Base-by-base conservation (phyloP, 306 rosid species). In the Begonia masoniana region DNA sequence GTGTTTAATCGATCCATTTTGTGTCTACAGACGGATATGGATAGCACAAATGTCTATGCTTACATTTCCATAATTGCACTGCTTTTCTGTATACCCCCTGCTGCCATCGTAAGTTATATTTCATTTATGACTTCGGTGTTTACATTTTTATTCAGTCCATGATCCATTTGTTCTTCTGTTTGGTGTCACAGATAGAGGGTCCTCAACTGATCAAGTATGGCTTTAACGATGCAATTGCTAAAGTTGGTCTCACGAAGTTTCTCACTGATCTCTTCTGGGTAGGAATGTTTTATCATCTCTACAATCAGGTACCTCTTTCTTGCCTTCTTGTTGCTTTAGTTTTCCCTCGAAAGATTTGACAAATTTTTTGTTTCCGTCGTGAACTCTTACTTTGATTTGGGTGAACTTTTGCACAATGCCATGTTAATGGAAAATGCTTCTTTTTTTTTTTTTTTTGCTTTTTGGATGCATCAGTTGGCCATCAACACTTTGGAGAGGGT, bases 401-500 rank as follows among this genome's bases (percentile, higher is more conserved):
- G 2, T 31, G 39, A 31, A 31, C 39, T 31, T 21, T 21, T 21
- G 10, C 12, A 10, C 50, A 11, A 11, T 46, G 51, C n/a, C 9
- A 15, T 13, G 51, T 15, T 47, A 13, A 31, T 31, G 39, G 7
- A 31, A 31, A 31, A 21, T 43, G 50, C 10, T 41, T n/a, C n/a
- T n/a, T 43, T 43, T n/a, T 42, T 51, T 54, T 7, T 12, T 5
- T 54, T 41, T 11, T 48, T 52, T 15, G 43, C 50, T 60, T 23
- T 58, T 55, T 62, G 61, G 55, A 51, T 47, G 53, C 10, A 51
- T 62, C 69, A 88, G 97, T 59, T 88, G 74, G 97, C 97, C 52
- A 85, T 94, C 67, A 88, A 88, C 76, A 88, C 97, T 41, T 56
- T 88, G 71, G 97, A 88, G 80, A 80, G 97, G 75, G 97, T 88